Conservation (phyloP, 1,284 basidiomycete species). For the Malassezia arunalokei region DNA sequence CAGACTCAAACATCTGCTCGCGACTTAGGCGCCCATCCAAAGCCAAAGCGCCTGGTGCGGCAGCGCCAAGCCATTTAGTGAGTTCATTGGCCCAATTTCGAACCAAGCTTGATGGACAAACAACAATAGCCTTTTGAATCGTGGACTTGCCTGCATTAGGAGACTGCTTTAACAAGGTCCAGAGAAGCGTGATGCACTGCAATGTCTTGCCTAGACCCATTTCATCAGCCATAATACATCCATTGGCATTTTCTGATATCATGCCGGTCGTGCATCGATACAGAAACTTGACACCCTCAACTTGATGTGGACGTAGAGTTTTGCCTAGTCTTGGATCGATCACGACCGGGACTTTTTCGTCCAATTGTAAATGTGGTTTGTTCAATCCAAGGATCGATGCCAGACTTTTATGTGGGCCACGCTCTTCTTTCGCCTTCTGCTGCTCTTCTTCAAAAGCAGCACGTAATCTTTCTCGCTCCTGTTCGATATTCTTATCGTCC, state of each 20-base stretch:
- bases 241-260: conserved; percentile 80
- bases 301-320: conserved; percentile 39
- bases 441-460: conserved; percentile 14
- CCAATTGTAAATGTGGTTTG: conserved; percentile 22
- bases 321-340: conserved; percentile 82
- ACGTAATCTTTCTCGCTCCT: conserved; percentile 21
- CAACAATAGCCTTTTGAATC: conserved; percentile 96
- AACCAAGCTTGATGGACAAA: conserved; percentile 89
- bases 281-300: conserved; percentile 83
- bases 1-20: conserved; percentile 39
- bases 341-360: conserved; percentile 82
- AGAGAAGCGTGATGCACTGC: conserved; percentile 89
- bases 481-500: conserved; percentile 52
- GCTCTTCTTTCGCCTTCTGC: conserved; percentile 12
- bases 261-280: conserved; percentile 91
- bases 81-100: conserved; percentile 98
- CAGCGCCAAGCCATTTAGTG: conserved; percentile 39
- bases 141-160: conserved; percentile 71
- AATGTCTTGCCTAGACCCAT: conserved; percentile 85
- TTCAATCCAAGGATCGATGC: conserved; percentile 63
- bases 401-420: conserved; percentile 77
- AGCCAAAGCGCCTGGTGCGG: conserved; percentile 37
- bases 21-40: conserved; percentile 42
- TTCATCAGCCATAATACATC: conserved; percentile 99
- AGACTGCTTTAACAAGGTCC: conserved; percentile 95